These are phyloP conservation scores for Claviceps sp. DNA, from an alignment of 2,329 filamentous ascomycete genomes.

Conservation along the genomic window DNA sequence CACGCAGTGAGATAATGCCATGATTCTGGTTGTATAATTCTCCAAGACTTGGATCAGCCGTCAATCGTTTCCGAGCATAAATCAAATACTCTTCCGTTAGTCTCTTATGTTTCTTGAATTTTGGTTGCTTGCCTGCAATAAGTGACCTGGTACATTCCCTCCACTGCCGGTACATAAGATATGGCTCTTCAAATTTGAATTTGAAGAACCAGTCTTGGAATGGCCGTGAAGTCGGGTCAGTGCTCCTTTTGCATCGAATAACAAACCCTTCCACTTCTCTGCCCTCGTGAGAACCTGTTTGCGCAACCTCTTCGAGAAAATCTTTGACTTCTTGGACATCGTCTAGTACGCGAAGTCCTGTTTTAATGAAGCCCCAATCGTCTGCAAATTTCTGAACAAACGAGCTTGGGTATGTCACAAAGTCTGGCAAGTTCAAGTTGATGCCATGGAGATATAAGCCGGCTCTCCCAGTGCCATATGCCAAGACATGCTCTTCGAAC, in stretches of 20 bases:
- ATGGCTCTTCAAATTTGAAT: slow-evolving; percentile 98
- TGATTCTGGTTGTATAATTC: slow-evolving; percentile 75
- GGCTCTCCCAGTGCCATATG: slow-evolving; percentile 68
- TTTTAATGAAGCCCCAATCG: slow-evolving; percentile 87
- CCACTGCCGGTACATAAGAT: slow-evolving; percentile 98
- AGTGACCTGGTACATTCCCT: slow-evolving; percentile 88
- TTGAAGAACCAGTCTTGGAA: slow-evolving; percentile 99
- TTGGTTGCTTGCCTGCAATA: slow-evolving; percentile 61
- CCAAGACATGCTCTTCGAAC: slow-evolving; percentile 94
- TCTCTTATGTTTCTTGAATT: slow-evolving; percentile 70
- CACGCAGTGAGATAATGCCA: slow-evolving; percentile 80
- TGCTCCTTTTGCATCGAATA: slow-evolving; percentile 65
- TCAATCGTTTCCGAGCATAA: slow-evolving; percentile 65
- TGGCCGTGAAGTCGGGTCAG: slow-evolving; percentile 33
- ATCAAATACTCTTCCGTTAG: slow-evolving; percentile 86
- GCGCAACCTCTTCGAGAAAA: slow-evolving; percentile 74
- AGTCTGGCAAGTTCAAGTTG: slow-evolving; percentile 88
- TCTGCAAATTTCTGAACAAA: slow-evolving; percentile 85
- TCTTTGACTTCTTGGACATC: slow-evolving; percentile 58
- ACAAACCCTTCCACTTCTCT: slow-evolving; percentile 96
- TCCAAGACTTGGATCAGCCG: slow-evolving; percentile 51
- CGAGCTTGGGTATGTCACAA: slow-evolving; percentile 70
- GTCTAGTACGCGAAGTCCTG: slow-evolving; percentile 64
- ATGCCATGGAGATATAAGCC: slow-evolving; percentile 93
- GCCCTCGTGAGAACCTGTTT: slow-evolving; percentile 80